These are phyloP conservation scores for Suillus plorans DNA, from an alignment of 768 basidiomycete species.

Conservation along the genomic window DNA sequence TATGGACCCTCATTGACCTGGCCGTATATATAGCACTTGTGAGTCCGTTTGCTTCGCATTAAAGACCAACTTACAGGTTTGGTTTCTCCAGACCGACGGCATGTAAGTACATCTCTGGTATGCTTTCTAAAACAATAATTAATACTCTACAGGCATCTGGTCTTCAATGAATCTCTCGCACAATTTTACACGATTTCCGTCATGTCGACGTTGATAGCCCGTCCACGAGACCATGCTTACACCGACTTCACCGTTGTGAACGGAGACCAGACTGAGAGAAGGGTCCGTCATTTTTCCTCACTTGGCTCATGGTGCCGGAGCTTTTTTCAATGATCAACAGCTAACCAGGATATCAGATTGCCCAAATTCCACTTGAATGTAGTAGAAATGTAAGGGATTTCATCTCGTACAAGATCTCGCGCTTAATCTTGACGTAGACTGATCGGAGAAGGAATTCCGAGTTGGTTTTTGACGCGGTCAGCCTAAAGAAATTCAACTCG, in stretches of 20 bases:
- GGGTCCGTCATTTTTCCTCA: constrained; percentile 15
- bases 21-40: constrained; percentile 26
- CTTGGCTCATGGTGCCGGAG: constrained; percentile 1
- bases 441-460: constrained; percentile 16
- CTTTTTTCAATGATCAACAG: not conserved
- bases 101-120: constrained; percentile 6
- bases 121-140: not conserved
- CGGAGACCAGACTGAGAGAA: constrained; percentile 18
- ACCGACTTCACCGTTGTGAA: constrained; percentile 25
- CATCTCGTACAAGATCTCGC: not conserved
- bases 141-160: constrained; percentile 21
- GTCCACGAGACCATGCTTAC: constrained; percentile 18
- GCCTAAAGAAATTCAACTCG: constrained; percentile 14
- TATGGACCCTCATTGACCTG: constrained; percentile 35
- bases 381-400: constrained; percentile 14
- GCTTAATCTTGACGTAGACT: constrained; percentile 9
- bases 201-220: constrained; percentile 33
- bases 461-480: constrained; percentile 19
- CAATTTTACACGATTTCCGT: constrained; percentile 38
- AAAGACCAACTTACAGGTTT: constrained; percentile 6
- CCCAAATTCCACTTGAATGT: constrained; percentile 11
- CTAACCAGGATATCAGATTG: constrained; percentile 17
- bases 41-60: not conserved
- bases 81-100: constrained; percentile 21
- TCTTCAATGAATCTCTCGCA: constrained; percentile 32